A percentile compares a stretch with the other conserved stretches of the same genome.
Conservation (phyloP, 139 green algal species). For the Spirogloea muscicola region DNA sequence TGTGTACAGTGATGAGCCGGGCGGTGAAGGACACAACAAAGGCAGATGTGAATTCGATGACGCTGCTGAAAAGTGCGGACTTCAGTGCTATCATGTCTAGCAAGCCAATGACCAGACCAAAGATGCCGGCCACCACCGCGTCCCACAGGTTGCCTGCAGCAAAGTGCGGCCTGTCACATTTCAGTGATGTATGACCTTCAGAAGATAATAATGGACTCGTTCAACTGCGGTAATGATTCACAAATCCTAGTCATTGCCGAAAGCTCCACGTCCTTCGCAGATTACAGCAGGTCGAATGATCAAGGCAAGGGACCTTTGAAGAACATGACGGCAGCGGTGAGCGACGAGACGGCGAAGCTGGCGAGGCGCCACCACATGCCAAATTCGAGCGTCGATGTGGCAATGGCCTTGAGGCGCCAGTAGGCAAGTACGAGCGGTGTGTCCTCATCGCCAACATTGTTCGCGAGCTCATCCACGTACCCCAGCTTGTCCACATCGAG, state of each 20-base stretch:
- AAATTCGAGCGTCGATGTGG: not conserved
- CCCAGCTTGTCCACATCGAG: slow-evolving; percentile 15
- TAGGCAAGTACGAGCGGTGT: too few species aligned
- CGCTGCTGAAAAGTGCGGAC: not conserved
- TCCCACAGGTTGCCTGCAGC: slow-evolving; percentile 16
- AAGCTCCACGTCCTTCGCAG: too few species aligned
- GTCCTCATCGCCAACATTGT: not conserved
- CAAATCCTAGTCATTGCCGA: too few species aligned
- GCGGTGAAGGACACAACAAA: not conserved
- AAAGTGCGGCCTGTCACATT: too few species aligned
- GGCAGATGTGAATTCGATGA: not conserved
- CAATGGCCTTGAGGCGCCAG: not conserved
- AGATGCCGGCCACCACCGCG: not conserved
- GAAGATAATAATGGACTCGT: too few species aligned
- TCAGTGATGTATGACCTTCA: too few species aligned
- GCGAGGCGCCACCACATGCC: not conserved
- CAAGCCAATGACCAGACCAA: not conserved
- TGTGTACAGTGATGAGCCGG: not conserved
- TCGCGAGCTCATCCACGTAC: not conserved
- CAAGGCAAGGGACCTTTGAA: too few species aligned
- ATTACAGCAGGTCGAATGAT: too few species aligned
- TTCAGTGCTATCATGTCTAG: not conserved
- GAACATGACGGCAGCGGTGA: not conserved
- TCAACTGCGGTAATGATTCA: too few species aligned
- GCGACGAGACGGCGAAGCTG: not conserved